These are phyloP conservation scores for Rugonectria rugulosa DNA, from an alignment of 2,329 filamentous ascomycete genomes.

Conservation along the genomic window DNA sequence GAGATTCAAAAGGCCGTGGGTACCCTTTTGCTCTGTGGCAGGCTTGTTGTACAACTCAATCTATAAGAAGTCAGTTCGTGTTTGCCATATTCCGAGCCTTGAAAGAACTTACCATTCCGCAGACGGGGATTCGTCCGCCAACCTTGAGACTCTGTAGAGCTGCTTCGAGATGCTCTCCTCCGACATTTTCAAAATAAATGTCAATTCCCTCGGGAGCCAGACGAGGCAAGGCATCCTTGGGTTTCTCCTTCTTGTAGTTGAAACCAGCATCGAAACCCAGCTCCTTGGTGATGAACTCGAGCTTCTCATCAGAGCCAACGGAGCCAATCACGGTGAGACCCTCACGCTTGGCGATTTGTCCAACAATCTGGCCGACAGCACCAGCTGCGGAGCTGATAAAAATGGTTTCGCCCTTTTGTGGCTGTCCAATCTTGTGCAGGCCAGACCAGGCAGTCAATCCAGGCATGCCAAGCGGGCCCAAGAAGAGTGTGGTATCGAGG, in stretches of 20 bases:
- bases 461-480: slow-evolving; percentile 71
- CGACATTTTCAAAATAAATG: slow-evolving; percentile 66
- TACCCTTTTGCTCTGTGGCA: slow-evolving; percentile 63
- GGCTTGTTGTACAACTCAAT: slow-evolving; percentile 78
- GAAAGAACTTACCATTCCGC: slow-evolving; percentile 61
- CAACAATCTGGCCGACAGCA: slow-evolving; percentile 83
- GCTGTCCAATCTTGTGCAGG: slow-evolving; percentile 68
- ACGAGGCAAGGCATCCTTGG: slow-evolving; percentile 70
- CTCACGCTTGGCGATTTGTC: slow-evolving; percentile 83
- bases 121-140: slow-evolving; percentile 71
- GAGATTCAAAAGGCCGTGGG: slow-evolving; percentile 71
- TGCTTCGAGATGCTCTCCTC: slow-evolving; percentile 60
- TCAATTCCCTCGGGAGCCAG: slow-evolving; percentile 81
- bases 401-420: slow-evolving; percentile 75
- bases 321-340: slow-evolving; percentile 82
- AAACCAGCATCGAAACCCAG: slow-evolving; percentile 69
- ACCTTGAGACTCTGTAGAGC: slow-evolving; percentile 58
- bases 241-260: slow-evolving; percentile 87
- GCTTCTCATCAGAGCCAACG: slow-evolving; percentile 81
- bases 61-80: slow-evolving; percentile 19
- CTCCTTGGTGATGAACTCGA: slow-evolving; percentile 67
- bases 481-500: slow-evolving; percentile 71
- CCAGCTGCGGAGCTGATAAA: slow-evolving; percentile 83
- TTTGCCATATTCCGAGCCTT: rapidly evolving
- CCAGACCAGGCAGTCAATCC: slow-evolving; percentile 76